Percentiles rank a stretch among this genome's conserved stretches.
phyloP scores from a whole-genome alignment of 805 yeast genomes.

The Schwanniomyces polymorphus region DNA sequence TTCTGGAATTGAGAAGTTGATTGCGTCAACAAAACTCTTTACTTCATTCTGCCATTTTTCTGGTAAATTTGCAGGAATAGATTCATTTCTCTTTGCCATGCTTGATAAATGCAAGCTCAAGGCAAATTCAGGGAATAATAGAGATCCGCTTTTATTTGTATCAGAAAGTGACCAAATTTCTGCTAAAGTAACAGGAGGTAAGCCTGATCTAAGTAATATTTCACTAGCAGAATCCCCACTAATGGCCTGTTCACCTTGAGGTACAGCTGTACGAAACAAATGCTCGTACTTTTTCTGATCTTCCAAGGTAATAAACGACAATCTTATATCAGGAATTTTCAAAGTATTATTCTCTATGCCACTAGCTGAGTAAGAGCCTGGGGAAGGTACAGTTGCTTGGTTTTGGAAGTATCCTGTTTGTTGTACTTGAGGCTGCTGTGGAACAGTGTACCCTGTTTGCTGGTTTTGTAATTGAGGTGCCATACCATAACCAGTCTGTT shows the following conservation, averaged over 20 bases:
- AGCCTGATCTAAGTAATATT: conserved; percentile 75
- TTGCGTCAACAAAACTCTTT: conserved; percentile 84
- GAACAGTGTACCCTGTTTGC: conserved; percentile 16
- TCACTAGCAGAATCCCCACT: conserved; percentile 75
- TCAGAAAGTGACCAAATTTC: conserved; percentile 93
- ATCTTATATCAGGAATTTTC: conserved; percentile 72
- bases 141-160: conserved; percentile 78
- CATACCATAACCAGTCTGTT: conserved; percentile 16
- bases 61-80: conserved; percentile 73
- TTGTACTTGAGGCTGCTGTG: conserved; percentile 26
- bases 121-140: conserved; percentile 93
- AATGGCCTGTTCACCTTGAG: conserved; percentile 65
- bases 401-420: conserved; percentile 37
- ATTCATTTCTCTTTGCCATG: conserved; percentile 71
- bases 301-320: conserved; percentile 78
- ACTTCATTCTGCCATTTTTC: conserved; percentile 79
- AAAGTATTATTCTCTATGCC: conserved; percentile 55
- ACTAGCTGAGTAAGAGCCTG: conserved; percentile 29
- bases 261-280: conserved; percentile 77
- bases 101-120: conserved; percentile 87
- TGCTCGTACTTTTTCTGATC: conserved; percentile 89
- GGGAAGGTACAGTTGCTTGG: conserved; percentile 45
- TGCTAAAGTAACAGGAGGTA: conserved; percentile 72
- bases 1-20: conserved; percentile 75
- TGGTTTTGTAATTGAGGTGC: conserved; percentile 19